Evolutionary conservation across 345 rosid genomes (phyloP), one percentile per base, ranked within the genome.

Genomic region (Brassica nigra): DNA sequence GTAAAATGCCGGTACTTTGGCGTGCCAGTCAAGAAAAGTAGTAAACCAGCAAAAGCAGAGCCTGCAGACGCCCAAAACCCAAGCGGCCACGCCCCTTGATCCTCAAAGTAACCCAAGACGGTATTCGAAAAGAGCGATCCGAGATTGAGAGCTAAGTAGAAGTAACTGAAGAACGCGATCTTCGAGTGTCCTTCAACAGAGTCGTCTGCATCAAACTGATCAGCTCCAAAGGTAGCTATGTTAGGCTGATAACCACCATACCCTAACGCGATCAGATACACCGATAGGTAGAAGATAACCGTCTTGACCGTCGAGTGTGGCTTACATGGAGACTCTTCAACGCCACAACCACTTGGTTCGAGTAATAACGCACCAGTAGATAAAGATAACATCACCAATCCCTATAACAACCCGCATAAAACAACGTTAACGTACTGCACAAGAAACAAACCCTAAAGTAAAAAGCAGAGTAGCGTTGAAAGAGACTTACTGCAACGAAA

Each of bases 81-180:
- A 4, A 95, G 68, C 1, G 87, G 78, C 99, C 99, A 95, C 74
- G 78, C 55, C 55, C 99, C 99, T 68, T 86, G 82, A 74, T 95
- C 95, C 86, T 95, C 97, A 27, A 91, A 91, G 55, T 91, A 95
- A 9, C 98, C 90, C 71, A 95, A 81, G 14, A 95, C 83, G 0
- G 99, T 95, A 74, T 95, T 93, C 10, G 98, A 93, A 55, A 95
- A 90, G 62, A 95, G 92, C 15, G 99, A 95, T 4, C 99, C 99
- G 2, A 95, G 87, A 76, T 95, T 95, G 64, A 91, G 70, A 27
- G 99, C 97, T 75, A 95, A 80, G 88, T 95, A 95, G 69, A 95
- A 95, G 85, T 89, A 95, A 86, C 99, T 93, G 62, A 95, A 95
- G 77, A 95, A 95, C 11, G 99, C 86, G 3, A 91, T 83, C 73